phyloP scores from a whole-genome alignment of 331 rosid species.

The Quercus phellos region DNA sequence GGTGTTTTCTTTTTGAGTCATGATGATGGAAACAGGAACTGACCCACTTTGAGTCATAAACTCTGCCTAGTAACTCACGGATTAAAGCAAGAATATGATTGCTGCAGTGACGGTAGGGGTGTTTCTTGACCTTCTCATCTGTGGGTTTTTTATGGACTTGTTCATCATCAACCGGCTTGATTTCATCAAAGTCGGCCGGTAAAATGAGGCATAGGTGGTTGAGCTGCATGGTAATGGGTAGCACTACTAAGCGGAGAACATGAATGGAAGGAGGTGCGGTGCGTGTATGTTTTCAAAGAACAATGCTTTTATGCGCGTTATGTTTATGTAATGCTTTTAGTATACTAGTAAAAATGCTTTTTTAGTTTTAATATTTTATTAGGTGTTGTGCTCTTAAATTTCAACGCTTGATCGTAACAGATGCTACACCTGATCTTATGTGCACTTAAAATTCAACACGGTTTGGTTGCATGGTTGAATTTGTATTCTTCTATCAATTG shows the following conservation, averaged over 20 bases:
- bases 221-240: constrained; percentile 41
- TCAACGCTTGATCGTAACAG: background rate
- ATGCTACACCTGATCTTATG: too few relatives aligned
- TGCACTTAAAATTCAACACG: constrained; percentile 9
- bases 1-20: constrained; percentile 13
- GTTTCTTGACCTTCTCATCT: constrained; percentile 17
- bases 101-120: constrained; percentile 28
- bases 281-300: too few relatives aligned
- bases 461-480: constrained; percentile 55
- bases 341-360: too few relatives aligned
- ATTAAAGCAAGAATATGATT: constrained; percentile 40
- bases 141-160: constrained; percentile 24
- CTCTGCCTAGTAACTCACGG: constrained; percentile 31
- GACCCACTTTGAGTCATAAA: constrained; percentile 31
- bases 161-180: constrained; percentile 23
- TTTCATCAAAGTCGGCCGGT: constrained; percentile 54
- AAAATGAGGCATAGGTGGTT: constrained; percentile 50
- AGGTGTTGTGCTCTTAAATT: background rate
- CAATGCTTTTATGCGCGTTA: constrained; percentile 7
- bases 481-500: background rate
- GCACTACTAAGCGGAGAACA: constrained; percentile 19
- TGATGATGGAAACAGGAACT: constrained; percentile 22
- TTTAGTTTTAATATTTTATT: constrained; percentile 15
- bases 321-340: background rate
- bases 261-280: constrained; percentile 14